Conservation (phyloP, 2,329 filamentous ascomycete genomes). For the Aspergillus sergii region DNA sequence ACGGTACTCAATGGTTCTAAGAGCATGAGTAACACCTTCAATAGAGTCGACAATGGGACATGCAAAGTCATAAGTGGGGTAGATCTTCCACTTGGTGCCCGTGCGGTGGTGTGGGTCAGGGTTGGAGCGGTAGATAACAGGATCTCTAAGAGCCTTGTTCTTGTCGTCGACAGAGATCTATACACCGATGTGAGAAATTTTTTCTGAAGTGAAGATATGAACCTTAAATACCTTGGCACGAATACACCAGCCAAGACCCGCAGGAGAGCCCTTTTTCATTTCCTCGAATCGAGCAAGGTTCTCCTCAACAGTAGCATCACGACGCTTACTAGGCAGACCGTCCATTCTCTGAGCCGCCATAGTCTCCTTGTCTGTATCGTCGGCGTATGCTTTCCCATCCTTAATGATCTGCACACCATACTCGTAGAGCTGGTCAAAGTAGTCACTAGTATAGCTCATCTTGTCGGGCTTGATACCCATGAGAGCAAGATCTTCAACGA, state of each 20-base stretch:
- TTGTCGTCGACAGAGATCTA: slow-evolving; percentile 81
- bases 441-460: slow-evolving; percentile 89
- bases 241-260: slow-evolving; percentile 85
- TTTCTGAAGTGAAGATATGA: background rate
- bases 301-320: slow-evolving; percentile 78
- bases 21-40: slow-evolving; percentile 66
- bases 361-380: slow-evolving; percentile 87
- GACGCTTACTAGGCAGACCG: slow-evolving; percentile 77
- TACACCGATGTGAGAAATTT: background rate
- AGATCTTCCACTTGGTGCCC: slow-evolving; percentile 66
- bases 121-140: slow-evolving; percentile 96
- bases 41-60: slow-evolving; percentile 65
- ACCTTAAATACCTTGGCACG: slow-evolving; percentile 65
- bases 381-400: slow-evolving; percentile 86
- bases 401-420: slow-evolving; percentile 82
- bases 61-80: slow-evolving; percentile 68
- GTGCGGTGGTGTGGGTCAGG: slow-evolving; percentile 64
- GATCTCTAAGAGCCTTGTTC: slow-evolving; percentile 95
- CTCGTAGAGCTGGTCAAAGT: slow-evolving; percentile 90
- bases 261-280: slow-evolving; percentile 84
- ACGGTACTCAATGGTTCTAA: slow-evolving; percentile 64
- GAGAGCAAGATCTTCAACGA: slow-evolving; percentile 84
- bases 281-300: slow-evolving; percentile 84
- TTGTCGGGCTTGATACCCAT: slow-evolving; percentile 90
- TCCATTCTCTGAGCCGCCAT: slow-evolving; percentile 86